Percentiles rank a stretch among this genome's conserved stretches.
Evolutionary conservation across 768 basidiomycete species (phyloP).

Genomic region (Kwoniella mangroviensis): DNA sequence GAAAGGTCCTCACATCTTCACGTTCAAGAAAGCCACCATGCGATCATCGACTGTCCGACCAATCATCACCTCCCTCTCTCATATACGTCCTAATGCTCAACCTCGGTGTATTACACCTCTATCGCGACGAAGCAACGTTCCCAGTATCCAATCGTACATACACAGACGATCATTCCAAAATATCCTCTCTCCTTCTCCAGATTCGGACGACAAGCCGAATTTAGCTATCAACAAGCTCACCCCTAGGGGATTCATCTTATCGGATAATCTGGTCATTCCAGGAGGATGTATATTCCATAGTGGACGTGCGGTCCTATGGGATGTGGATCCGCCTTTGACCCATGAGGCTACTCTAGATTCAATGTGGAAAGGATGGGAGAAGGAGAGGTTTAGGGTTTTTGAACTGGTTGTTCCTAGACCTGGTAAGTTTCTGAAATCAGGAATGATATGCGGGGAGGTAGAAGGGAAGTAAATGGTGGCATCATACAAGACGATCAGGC

Average conservation of each 20-base stretch:
- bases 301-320: conserved; percentile 87
- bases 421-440: conserved; percentile 63
- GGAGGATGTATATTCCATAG: conserved; percentile 82
- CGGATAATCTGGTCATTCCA: conserved; percentile 71
- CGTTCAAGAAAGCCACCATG: neutral
- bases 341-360: conserved; percentile 31
- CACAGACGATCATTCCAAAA: conserved; percentile 33
- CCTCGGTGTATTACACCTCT: neutral
- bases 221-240: conserved; percentile 52
- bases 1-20: no score
- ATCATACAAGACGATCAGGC: neutral
- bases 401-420: conserved; percentile 82
- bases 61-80: neutral
- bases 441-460: no score
- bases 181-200: conserved; percentile 28
- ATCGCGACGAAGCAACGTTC: neutral
- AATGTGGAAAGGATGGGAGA: conserved; percentile 65
- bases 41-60: neutral
- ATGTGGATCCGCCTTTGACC: conserved; percentile 65
- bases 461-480: no score
- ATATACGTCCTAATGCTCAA: neutral
- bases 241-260: conserved; percentile 51
- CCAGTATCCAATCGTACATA: neutral
- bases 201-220: conserved; percentile 21
- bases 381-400: conserved; percentile 77